phyloP scores from a whole-genome alignment of 306 rosid genomes.

The Glycine soja region DNA sequence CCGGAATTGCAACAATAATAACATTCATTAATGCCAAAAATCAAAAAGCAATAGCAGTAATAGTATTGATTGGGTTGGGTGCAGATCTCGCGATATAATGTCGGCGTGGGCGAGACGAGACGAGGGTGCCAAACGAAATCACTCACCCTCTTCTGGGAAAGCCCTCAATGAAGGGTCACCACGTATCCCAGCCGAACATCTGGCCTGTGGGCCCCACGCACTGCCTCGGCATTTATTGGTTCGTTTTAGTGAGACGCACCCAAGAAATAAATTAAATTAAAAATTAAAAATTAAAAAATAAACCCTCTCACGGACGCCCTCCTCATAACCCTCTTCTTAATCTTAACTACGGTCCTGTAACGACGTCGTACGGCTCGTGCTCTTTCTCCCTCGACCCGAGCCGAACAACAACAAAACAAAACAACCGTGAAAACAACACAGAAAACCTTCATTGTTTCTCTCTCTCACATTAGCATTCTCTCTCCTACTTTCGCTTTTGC shows the following conservation, averaged over 20 bases:
- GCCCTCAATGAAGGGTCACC: constrained; percentile 34
- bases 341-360: constrained; percentile 43
- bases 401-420: constrained; percentile 41
- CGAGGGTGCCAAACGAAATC: constrained; percentile 28
- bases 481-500: not conserved
- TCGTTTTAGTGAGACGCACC: constrained; percentile 35
- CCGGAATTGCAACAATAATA: not conserved
- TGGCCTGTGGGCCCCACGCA: constrained; percentile 51
- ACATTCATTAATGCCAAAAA: not conserved
- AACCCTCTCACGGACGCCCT: not conserved
- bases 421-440: not conserved
- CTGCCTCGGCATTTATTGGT: constrained; percentile 71
- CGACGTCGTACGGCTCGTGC: constrained; percentile 49
- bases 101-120: constrained; percentile 61
- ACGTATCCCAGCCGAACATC: constrained; percentile 36
- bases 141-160: not conserved
- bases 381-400: constrained; percentile 44
- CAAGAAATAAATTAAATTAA: not conserved
- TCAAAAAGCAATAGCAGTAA: not conserved
- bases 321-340: not conserved
- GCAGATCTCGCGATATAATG: constrained; percentile 71
- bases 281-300: not conserved
- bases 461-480: not conserved
- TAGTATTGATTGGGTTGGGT: not conserved
- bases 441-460: not conserved